phyloP scores from a whole-genome alignment of 208 protist species.

The Sergeia podlipaevii region DNA sequence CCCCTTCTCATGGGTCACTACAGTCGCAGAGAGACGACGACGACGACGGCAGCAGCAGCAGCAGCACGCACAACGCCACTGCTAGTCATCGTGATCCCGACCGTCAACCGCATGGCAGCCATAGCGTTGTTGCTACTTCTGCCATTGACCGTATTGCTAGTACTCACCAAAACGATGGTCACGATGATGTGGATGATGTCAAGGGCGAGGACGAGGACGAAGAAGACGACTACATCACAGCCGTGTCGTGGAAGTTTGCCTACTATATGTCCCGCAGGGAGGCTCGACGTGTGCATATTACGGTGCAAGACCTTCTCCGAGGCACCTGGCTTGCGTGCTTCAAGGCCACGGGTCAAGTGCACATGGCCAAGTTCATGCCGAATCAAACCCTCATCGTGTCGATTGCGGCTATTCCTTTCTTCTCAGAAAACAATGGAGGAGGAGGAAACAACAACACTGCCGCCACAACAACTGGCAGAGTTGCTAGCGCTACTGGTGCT shows the following conservation, averaged over 20 bases:
- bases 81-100: no score
- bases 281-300: slow-evolving; percentile 30
- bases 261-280: slow-evolving; percentile 82
- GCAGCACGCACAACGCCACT: no score
- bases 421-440: not conserved
- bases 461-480: not conserved
- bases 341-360: slow-evolving; percentile 42
- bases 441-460: not conserved
- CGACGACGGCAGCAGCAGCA: slow-evolving; percentile 2
- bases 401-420: slow-evolving; percentile 1
- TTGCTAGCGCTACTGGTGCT: slow-evolving; percentile 9
- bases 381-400: slow-evolving; percentile 33
- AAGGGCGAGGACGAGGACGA: slow-evolving; percentile 19
- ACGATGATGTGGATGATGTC: not conserved
- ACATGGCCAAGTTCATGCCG: slow-evolving; percentile 37
- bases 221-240: slow-evolving; percentile 23
- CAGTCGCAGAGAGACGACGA: not conserved
- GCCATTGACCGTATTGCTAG: no score
- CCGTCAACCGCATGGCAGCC: no score
- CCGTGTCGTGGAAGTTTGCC: slow-evolving; percentile 88
- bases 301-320: slow-evolving; percentile 54
- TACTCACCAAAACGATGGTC: not conserved
- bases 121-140: no score
- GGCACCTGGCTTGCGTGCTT: slow-evolving; percentile 62
- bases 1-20: no score